Base-by-base conservation (phyloP, 2,329 filamentous ascomycete genomes). In the Aspergillus sp. region DNA sequence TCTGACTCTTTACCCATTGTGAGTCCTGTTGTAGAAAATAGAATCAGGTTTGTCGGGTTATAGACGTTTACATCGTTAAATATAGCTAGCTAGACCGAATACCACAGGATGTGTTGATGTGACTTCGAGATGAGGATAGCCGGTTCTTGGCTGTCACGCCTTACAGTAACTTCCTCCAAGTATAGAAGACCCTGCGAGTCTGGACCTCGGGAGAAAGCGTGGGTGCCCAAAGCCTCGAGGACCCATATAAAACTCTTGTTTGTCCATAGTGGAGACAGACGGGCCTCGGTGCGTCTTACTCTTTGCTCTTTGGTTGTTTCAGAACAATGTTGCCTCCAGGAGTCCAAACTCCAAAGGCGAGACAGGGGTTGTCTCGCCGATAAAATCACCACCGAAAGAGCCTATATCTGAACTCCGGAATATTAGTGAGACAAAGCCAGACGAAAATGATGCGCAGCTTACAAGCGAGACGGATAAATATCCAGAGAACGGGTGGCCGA, bases 1-100 rank as follows among this genome's bases (percentile, higher is more conserved):
- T 43, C 39, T 15, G 57, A 62, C 41, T 56, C 46, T n/a, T 44
- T 62, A 31, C 61, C 59, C 2, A 44, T 62, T 35, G 59, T 63
- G 41, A 52, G 47, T 21, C 57, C 61, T 27, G 17, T 47, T 21
- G 17, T 56, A 31, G 61, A 62, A 23, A 57, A 43, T 45, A 60
- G 59, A 51, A 60, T 62, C 19, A 43, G 23, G 21, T 60, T 63
- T 31, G 35, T 49, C 8, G 48, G 31, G 17, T 14, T 35, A 31
- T 45, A 35, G 24, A 9, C 19, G 8, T 35, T 21, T 39, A 8
- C 6, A 14, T 37, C 33, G 11, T 4, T 15, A 7, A 35, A 37
- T 45, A 35, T 2, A 45, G 47, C 40, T 24, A 15, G 11, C 19
- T 24, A 14, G 17, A 19, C 14, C 3, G 12, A 23, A 15, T 23